Evolutionary conservation across 305 asterid genomes (phyloP), one percentile per base, ranked within the genome.

Genomic region (Solanum hybrid): DNA sequence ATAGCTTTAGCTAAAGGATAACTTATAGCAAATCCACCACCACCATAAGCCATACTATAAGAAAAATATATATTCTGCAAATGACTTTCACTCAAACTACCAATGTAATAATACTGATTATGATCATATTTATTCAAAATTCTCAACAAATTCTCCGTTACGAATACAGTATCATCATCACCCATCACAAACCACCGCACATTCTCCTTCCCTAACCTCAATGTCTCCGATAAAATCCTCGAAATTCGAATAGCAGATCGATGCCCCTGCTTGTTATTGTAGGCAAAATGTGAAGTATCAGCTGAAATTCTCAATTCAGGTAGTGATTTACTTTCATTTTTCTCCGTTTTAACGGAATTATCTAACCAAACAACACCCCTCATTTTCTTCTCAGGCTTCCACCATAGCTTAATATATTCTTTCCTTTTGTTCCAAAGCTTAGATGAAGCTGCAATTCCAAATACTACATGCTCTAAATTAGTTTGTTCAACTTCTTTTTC

Each of bases 11-110:
- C 98, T 88, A 95, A 91, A 20, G 97, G 95, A 89, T 95, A 95
- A 91, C 98, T 95, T 12, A 95, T 93, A 39, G 97, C 97, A 75
- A 95, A 95, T 1, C 97, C 97, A n/a, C 96, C 98, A 37, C 98
- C 98, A 8, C 98, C 98, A 87, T 90, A 95, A 18, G 96, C 98
- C 98, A 95, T 95, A 20, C 89, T 89, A 86, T 94, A 94, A 3
- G 97, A 95, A 74, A 90, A 90, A 35, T 26, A 80, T 4, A 93
- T 86, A 64, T 93, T 92, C 81, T 91, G 93, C 85, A 82, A 75
- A 78, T 90, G 92, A 81, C 93, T 91, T 90, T 93, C 94, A 51
- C 91, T 88, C 26, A 82, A 86, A 75, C 94, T 89, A 57, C 94
- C 98, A 18, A 95, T 93, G 89, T 95, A 95, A 86, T 94, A 94